Evolutionary conservation across 2,329 filamentous ascomycete species (phyloP).

Genomic region (Monosporascus sp.): DNA sequence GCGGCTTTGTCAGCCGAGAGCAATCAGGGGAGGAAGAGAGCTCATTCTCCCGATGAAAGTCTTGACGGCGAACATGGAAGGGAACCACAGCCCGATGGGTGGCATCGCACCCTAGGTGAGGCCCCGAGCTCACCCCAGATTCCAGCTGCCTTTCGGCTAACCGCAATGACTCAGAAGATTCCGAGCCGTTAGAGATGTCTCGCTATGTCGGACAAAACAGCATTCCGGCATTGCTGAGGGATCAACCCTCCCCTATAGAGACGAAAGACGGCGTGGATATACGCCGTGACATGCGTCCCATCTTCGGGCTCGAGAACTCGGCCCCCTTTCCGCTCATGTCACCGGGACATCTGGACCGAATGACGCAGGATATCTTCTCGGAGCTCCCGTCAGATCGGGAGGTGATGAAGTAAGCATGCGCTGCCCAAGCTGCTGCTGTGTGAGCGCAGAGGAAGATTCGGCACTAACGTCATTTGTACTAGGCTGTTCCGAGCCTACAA

Average conservation of each 20-base stretch:
- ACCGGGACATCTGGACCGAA: constrained; percentile 51
- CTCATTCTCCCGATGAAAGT: constrained; percentile 37
- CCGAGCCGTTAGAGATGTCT: constrained; percentile 48
- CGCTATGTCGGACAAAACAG: constrained; percentile 64
- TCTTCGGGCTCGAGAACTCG: constrained; percentile 60
- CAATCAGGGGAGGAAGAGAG: constrained; percentile 33
- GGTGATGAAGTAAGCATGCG: constrained; percentile 56
- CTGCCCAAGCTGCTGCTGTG: not conserved
- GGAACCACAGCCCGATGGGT: constrained; percentile 28
- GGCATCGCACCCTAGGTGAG: constrained; percentile 28
- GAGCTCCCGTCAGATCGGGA: constrained; percentile 61
- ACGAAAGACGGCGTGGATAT: constrained; percentile 51
- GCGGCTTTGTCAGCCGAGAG: constrained; percentile 24
- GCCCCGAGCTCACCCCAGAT: not conserved
- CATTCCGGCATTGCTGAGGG: constrained; percentile 59
- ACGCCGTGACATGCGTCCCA: constrained; percentile 60
- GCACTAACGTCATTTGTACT: not conserved
- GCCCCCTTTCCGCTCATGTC: constrained; percentile 66
- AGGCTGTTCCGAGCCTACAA: constrained; percentile 63
- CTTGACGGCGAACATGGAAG: constrained; percentile 32
- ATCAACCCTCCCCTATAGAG: constrained; percentile 51
- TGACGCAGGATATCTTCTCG: constrained; percentile 55
- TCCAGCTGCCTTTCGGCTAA: not conserved
- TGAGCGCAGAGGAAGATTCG: not conserved
- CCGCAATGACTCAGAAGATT: constrained; percentile 36